Evolutionary conservation across 495 filamentous ascomycete species (phyloP), one percentile per base, ranked within the genome.

Genomic region (Podospora tetraspora): DNA sequence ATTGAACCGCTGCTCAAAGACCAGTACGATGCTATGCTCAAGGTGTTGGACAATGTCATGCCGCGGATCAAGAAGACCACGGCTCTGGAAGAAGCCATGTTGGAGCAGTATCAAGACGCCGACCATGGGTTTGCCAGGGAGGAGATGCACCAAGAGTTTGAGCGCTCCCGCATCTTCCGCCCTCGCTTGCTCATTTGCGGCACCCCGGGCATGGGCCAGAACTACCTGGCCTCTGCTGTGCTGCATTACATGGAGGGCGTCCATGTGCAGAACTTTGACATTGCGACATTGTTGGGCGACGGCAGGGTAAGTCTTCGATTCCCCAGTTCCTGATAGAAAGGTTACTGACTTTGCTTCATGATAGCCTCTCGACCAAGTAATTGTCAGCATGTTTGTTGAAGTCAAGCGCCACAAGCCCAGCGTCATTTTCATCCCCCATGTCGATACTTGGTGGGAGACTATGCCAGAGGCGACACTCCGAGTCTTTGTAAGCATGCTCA

Each of bases 191-290:
- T 99, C 24, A 85, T 98, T 63, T 84, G 87, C 52, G 95, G 95
- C 12, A 67, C 81, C 10, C 84, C 85, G 32, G 95, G 95, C 1
- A 97, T 98, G 94, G 95, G 95, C 1, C 95, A 99, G 79, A 87
- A 90, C 66, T 97, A 99, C 73, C 81, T 99, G 63, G 90, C 92
- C 23, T 87, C 85, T n/a, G 95, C 95, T 34, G 79, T 97, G 52
- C 78, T 98, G 59, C 90, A 97, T 76, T 87, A 96, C 68, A 89
- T 98, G 72, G 96, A 99, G 78, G 91, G 92, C 57, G 83, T 98
- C 8, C 92, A 97, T 79, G 91, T 99, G 4, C 95, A 98, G 74
- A 89, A 89, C n/a, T 94, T 99, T 76, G 95, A 97, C 78, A 83
- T 98, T 61, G 87, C 93, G 8, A 95, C 91, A 7, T 79, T 97